These are phyloP conservation scores for Botrytis paeoniae DNA, from an alignment of 2,329 filamentous ascomycete genomes.

Conservation along the genomic window DNA sequence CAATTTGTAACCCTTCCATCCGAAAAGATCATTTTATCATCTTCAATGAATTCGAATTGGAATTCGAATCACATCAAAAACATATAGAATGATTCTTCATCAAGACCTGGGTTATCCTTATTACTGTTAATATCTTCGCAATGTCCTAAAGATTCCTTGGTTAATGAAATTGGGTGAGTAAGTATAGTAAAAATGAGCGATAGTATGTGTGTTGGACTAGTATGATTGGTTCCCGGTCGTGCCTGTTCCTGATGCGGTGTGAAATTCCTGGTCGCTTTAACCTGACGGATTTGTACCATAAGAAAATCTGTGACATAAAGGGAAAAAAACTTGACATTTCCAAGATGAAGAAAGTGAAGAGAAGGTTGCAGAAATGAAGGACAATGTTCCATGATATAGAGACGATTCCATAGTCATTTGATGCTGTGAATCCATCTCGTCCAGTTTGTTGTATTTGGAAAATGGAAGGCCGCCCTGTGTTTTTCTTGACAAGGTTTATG, in stretches of 20 bases:
- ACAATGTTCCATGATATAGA: not conserved
- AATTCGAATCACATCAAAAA: not conserved
- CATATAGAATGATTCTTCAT: not conserved
- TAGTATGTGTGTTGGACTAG: slow-evolving; percentile 15
- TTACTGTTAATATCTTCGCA: not conserved
- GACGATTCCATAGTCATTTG: not conserved
- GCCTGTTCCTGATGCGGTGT: slow-evolving; percentile 12
- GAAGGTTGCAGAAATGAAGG: not conserved
- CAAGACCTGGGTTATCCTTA: not conserved
- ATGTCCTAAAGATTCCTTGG: not conserved
- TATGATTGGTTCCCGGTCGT: slow-evolving; percentile 13
- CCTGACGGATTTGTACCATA: not conserved
- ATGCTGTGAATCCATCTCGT: not conserved
- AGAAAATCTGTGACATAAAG: not conserved
- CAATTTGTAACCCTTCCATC: not conserved
- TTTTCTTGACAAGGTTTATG: not conserved
- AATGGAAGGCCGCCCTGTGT: slow-evolving; percentile 10
- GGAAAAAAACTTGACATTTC: not conserved
- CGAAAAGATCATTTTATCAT: not conserved
- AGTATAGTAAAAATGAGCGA: not conserved
- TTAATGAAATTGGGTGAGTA: slow-evolving; percentile 2
- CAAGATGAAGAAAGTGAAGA: not conserved
- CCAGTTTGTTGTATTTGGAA: not conserved
- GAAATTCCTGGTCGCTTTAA: slow-evolving; percentile 16
- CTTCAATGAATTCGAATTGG: not conserved